Base-by-base conservation (phyloP, 495 filamentous ascomycete species). In the Neurospora intermedia region DNA sequence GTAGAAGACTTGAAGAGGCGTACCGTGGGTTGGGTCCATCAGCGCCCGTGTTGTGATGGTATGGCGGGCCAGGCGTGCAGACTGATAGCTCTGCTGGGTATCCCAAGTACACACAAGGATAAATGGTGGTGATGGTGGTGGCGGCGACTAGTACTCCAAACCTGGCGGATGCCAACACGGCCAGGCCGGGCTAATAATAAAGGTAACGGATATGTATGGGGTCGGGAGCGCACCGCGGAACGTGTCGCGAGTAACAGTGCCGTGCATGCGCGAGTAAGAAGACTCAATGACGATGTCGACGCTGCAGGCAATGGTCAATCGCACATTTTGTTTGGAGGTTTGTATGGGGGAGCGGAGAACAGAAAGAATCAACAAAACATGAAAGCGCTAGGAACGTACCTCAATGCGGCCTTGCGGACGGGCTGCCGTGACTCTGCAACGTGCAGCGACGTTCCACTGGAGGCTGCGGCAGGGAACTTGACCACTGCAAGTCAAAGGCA, bases 21-120 rank as follows among this genome's bases (percentile, higher is more conserved):
- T 76, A 81, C 80, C 80, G 74, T 80, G 76, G 74, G 74, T 74
- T 75, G 78, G 75, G 76, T 80, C 80, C 80, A 81, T 81, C 43
- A 74, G 73, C 70, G 73, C 72, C 70, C 71, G 74, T 66, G 54
- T 66, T 66, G 27, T 66, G 11, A 35, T 66, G 27, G 54, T 66
- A 35, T 15, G 54, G 48, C 23, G 48, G 48, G 48, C 48, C 13
- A 59, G 48, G 48, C 48, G 48, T 31, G 48, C 48, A 16, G 54
- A 66, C 54, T 66, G 27, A 9, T 66, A 66, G 54, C 54, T 66
- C 54, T 66, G 27, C 54, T 66, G 54, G 48, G 35, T 66, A 66
- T 35, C 54, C 54, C 27, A 35, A 38, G 54, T 66, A 66, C 18
- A 66, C 54, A 66, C 54, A 66, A 66, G 54, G 54, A 66, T 66